A percentile compares a stretch with the other conserved stretches of the same genome.
Evolutionary conservation across 805 yeast species (phyloP).

Genomic region (Saccharomyces mikatae): DNA sequence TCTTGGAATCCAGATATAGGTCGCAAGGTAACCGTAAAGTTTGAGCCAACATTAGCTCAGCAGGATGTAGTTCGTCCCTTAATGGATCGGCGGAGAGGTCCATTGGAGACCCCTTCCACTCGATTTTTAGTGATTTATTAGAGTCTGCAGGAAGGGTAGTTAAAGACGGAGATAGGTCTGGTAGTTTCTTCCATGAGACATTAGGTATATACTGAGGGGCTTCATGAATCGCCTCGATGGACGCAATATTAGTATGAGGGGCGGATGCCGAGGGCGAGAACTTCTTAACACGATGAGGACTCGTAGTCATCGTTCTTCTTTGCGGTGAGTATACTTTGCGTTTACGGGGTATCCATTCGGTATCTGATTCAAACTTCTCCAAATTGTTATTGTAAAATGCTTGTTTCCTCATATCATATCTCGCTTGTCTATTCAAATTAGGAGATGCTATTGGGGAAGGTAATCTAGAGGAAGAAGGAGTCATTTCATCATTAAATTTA

Average conservation of each 20-base stretch:
- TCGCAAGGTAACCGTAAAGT: slow-evolving; percentile 83
- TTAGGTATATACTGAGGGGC: slow-evolving; percentile 35
- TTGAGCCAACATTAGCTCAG: slow-evolving; percentile 79
- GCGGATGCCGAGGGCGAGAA: slow-evolving; percentile 24
- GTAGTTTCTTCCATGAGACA: slow-evolving; percentile 59
- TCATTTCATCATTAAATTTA: neutral
- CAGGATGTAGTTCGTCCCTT: slow-evolving; percentile 71
- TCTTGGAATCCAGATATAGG: slow-evolving; percentile 71
- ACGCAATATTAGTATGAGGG: slow-evolving; percentile 14
- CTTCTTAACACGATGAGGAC: slow-evolving; percentile 7
- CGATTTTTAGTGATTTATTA: slow-evolving; percentile 70
- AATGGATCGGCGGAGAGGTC: slow-evolving; percentile 75
- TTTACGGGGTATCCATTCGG: neutral
- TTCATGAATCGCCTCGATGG: slow-evolving; percentile 21
- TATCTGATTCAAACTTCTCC: neutral
- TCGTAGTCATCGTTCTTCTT: neutral
- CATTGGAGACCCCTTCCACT: slow-evolving; percentile 99
- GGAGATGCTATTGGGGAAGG: neutral
- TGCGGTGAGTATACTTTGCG: neutral
- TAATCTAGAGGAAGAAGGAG: neutral
- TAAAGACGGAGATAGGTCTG: slow-evolving; percentile 75
- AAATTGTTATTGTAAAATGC: neutral
- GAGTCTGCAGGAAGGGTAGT: slow-evolving; percentile 54
- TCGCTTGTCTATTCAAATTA: neutral
- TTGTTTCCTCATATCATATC: neutral